Conservation (phyloP, 345 rosid species). For the Geranium rotundifolium region DNA sequence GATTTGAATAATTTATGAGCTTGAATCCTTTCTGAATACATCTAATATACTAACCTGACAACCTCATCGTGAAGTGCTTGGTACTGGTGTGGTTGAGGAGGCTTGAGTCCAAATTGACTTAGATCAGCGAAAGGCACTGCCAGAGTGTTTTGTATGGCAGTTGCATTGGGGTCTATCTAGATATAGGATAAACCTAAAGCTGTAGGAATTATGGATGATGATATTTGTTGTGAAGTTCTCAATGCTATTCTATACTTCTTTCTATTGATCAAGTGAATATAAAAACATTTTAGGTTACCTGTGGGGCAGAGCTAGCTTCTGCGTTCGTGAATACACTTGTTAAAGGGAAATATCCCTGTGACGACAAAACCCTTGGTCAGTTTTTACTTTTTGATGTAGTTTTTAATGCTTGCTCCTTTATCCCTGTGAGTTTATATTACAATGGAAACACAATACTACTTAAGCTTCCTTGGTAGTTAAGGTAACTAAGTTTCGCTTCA, state of each 20-base stretch:
- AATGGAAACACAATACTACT: background rate
- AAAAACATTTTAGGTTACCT: constrained; percentile 48
- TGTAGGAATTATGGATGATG: background rate
- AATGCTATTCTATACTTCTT: too few species aligned
- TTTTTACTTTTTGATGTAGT: constrained; percentile 4
- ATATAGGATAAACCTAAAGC: background rate
- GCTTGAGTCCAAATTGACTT: too few species aligned
- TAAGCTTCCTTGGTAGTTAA: background rate
- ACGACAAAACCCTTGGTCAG: constrained; percentile 66
- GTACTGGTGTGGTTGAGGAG: too few species aligned
- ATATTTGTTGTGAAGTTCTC: too few species aligned
- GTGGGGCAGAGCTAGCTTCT: constrained; percentile 83
- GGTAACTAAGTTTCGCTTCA: background rate
- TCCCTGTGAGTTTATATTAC: background rate
- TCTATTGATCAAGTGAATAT: background rate
- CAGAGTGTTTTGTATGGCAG: background rate
- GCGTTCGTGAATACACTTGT: constrained; percentile 62
- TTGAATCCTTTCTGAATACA: background rate
- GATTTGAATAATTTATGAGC: background rate
- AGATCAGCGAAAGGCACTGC: too few species aligned
- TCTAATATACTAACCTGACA: too few species aligned
- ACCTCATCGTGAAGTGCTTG: too few species aligned
- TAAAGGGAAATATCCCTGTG: constrained; percentile 60
- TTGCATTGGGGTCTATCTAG: background rate
- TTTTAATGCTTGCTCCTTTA: background rate